A percentile compares a stretch with the other conserved stretches of the same genome.
These are phyloP conservation scores for Exophiala xenobiotica DNA, from an alignment of 2,329 filamentous ascomycete genomes.

Conservation along the genomic window DNA sequence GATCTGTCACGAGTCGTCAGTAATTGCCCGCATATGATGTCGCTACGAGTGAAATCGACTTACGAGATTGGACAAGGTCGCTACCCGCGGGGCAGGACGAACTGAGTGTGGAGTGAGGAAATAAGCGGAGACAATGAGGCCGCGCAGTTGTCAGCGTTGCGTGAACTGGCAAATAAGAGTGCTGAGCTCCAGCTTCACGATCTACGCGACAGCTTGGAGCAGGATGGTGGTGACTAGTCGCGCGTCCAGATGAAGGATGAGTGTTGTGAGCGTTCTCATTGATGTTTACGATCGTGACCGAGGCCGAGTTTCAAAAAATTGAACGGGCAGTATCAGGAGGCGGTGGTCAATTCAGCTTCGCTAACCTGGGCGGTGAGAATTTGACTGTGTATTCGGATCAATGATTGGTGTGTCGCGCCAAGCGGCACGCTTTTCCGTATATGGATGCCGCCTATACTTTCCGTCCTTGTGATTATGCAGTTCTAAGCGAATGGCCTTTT, in stretches of 20 bases:
- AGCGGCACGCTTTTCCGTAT: background rate
- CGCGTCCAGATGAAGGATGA: background rate
- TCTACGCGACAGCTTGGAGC: background rate
- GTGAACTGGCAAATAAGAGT: background rate
- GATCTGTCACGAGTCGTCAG: constrained; percentile 9
- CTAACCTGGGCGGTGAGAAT: constrained; percentile 11
- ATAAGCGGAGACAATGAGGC: constrained; percentile 1
- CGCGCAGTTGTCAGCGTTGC: background rate
- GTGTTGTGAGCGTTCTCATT: background rate
- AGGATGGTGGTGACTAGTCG: background rate
- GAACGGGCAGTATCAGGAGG: constrained; percentile 13
- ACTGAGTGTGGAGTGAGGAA: background rate
- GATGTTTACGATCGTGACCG: background rate
- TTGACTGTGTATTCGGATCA: too few relatives aligned
- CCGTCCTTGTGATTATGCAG: background rate
- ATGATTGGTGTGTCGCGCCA: constrained; percentile 2
- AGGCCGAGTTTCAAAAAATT: constrained; percentile 1
- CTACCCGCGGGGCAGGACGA: constrained; percentile 2
- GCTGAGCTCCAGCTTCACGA: background rate
- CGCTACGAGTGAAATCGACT: constrained; percentile 8
- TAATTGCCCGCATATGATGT: constrained; percentile 6
- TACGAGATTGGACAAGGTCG: constrained; percentile 13
- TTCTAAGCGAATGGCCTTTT: background rate
- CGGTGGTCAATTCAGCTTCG: constrained; percentile 3
- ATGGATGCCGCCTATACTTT: background rate